Conservation (phyloP, 2,329 filamentous ascomycete genomes). For the Dothistroma septosporum region DNA sequence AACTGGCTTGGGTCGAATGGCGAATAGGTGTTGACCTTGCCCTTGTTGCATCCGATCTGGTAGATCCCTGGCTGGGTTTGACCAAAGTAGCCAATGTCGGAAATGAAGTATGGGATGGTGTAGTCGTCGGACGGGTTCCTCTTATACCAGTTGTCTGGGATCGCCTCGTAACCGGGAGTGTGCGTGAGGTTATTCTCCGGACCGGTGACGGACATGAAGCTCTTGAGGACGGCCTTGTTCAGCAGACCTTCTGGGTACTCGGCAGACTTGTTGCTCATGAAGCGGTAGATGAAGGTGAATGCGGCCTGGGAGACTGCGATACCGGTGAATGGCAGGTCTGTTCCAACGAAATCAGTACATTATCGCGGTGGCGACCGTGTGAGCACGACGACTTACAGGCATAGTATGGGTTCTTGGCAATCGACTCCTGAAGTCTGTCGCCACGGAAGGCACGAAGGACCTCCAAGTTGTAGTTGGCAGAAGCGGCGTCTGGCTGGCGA, state of each 20-base stretch:
- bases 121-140: conserved; percentile 32
- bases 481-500: conserved; percentile 19
- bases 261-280: conserved; percentile 40
- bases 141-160: conserved; percentile 40
- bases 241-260: conserved; percentile 38
- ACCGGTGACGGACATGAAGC: conserved; percentile 39
- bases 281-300: conserved; percentile 36
- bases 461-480: conserved; percentile 31
- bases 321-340: conserved; percentile 27
- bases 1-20: conserved; percentile 34
- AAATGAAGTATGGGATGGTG: conserved; percentile 25
- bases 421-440: conserved; percentile 27
- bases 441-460: conserved; percentile 28
- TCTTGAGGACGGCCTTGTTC: conserved; percentile 38
- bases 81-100: conserved; percentile 30
- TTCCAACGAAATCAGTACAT: neutral
- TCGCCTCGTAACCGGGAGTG: conserved; percentile 37
- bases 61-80: conserved; percentile 29
- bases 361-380: too few species aligned
- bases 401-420: conserved; percentile 35
- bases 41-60: conserved; percentile 37
- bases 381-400: conserved; percentile 13
- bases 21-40: conserved; percentile 34
- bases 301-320: conserved; percentile 31
- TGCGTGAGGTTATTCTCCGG: conserved; percentile 31